phyloP scores from a whole-genome alignment of 208 protist genomes.

The Acanthamoeba culbertsoni region DNA sequence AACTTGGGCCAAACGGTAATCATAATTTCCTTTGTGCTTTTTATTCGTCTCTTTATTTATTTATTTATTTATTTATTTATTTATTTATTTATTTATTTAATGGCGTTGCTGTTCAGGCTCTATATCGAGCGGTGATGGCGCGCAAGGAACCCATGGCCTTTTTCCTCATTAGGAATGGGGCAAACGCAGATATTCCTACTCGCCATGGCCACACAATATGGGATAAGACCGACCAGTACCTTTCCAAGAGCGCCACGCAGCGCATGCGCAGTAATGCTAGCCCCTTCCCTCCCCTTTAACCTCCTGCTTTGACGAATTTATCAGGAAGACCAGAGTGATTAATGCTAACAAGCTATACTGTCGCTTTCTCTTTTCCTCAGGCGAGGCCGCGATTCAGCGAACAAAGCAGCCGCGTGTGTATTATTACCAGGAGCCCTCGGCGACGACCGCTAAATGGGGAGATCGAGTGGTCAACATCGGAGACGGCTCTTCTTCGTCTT shows the following conservation, averaged over 20 bases:
- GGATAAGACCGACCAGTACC: not conserved
- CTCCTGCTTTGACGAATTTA: too few species aligned
- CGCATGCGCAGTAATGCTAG: not conserved
- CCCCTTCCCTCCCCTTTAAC: not conserved
- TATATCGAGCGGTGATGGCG: not conserved
- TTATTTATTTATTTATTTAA: not conserved
- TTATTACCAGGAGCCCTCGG: not conserved
- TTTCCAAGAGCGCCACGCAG: not conserved
- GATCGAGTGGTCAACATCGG: not conserved
- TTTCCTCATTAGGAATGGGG: not conserved
- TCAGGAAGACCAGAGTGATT: too few species aligned
- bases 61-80: not conserved
- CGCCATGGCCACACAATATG: not conserved
- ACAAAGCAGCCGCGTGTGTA: not conserved
- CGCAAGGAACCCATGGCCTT: not conserved
- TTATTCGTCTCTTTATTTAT: not conserved
- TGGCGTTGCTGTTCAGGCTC: not conserved
- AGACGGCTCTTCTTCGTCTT: not conserved
- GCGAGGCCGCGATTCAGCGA: slow-evolving; percentile 21
- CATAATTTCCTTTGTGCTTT: not conserved
- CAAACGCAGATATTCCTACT: not conserved
- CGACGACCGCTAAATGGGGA: not conserved
- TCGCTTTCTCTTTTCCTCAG: too few species aligned
- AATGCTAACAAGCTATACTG: too few species aligned
- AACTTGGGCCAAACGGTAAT: not conserved